Base-by-base conservation (phyloP, 768 basidiomycete species). In the Collybiopsis luxurians region DNA sequence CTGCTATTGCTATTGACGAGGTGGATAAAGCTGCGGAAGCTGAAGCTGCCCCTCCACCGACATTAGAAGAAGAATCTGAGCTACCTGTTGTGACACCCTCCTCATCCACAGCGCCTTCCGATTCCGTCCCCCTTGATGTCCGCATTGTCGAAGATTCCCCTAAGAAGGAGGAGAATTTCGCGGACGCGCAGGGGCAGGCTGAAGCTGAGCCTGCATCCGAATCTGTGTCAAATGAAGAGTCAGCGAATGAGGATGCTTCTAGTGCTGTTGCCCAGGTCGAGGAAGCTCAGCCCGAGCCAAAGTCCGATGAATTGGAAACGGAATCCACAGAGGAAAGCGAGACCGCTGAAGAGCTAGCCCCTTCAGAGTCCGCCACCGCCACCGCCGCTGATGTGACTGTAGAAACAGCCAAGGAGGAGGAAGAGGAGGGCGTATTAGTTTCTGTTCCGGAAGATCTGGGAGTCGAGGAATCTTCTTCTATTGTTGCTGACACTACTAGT, bases 101-200 rank as follows among this genome's bases (percentile, higher is more conserved):
- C 17, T 53, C 52, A 1, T 53, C 52, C n/a, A 53, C 52, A 15
- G 52, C 31, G 10, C 52, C 52, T 36, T 38, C 34, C 23, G 52
- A 53, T 9, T 36, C 31, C 13, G 6, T 34, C 6, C 31, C 19
- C 4, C 31, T 23, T 39, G 31, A 30, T 17, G 9, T 21, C 34
- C 23, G 13, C 17, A 17, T 38, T 11, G 21, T 27, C 21, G 36
- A 5, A 19, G 17, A 30, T 38, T 31, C 30, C 30, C 31, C 38
- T 2, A 38, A 53, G 38, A 10, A n/a, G 38, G 34, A 36, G 21
- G 30, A n/a, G 24, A 7, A 23, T 30, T 11, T 10, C 11, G 28
- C 4, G 13, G 11, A 47, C 45, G 12, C 12, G 12, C 11, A n/a
- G n/a, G n/a, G n/a, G n/a, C n/a, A n/a, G n/a, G n/a, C 21, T n/a